These are phyloP conservation scores for Groenewaldozyma sp. DNA, from an alignment of 1,139 yeast species.

Conservation along the genomic window DNA sequence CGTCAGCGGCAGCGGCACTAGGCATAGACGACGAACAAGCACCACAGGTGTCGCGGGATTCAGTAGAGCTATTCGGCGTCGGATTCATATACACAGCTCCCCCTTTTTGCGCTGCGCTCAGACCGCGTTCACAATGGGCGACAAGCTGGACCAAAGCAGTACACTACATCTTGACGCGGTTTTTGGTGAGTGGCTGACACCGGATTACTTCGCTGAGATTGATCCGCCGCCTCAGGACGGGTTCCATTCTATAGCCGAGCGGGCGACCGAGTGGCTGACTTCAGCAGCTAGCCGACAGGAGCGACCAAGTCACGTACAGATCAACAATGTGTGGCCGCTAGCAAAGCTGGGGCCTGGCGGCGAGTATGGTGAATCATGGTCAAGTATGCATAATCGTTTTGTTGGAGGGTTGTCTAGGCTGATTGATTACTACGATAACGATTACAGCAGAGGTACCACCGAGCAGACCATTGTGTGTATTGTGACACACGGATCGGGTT, in stretches of 20 bases:
- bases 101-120: constrained; percentile 34
- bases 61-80: constrained; percentile 2
- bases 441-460: constrained; percentile 3
- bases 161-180: constrained; percentile 28
- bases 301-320: neutral
- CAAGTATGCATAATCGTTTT: constrained; percentile 29
- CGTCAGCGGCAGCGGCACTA: neutral
- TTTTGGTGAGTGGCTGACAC: constrained; percentile 35
- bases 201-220: constrained; percentile 29
- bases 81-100: constrained; percentile 28
- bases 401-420: constrained; percentile 23
- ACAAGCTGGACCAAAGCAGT: constrained; percentile 3
- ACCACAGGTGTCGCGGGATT: constrained; percentile 1
- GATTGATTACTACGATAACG: constrained; percentile 16
- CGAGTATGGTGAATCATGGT: constrained; percentile 32
- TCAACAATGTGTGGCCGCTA: constrained; percentile 23
- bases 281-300: neutral
- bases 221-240: constrained; percentile 32
- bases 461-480: constrained; percentile 22
- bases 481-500: constrained; percentile 35
- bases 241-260: constrained; percentile 21
- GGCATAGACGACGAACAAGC: constrained; percentile 3
- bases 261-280: constrained; percentile 20
- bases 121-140: constrained; percentile 27
- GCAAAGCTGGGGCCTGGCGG: constrained; percentile 28